A percentile compares a stretch with the other conserved stretches of the same genome.
Conservation (phyloP, 345 rosid genomes). For the Salix suchowensis region DNA sequence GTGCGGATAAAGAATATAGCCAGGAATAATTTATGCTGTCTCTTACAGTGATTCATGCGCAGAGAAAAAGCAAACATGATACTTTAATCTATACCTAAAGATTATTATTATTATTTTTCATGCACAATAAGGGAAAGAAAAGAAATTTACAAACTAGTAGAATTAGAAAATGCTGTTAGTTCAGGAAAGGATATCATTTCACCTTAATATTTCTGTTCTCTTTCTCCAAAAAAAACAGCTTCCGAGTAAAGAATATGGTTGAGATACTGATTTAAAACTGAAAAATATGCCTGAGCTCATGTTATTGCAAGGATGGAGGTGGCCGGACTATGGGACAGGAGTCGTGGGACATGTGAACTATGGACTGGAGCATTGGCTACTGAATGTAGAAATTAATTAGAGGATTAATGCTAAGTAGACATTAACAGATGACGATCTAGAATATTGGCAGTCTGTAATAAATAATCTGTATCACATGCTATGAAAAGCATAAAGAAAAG, state of each 20-base stretch:
- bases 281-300: neutral
- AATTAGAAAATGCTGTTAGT: neutral
- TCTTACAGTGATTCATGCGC: constrained; percentile 22
- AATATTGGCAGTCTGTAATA: neutral
- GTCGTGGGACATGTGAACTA: neutral
- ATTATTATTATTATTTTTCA: no score
- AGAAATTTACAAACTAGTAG: no score
- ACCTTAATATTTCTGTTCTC: neutral
- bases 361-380: neutral
- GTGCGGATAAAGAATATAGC: neutral
- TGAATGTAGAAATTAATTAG: neutral
- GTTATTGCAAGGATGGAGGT: neutral
- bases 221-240: neutral
- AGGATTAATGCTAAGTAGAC: neutral
- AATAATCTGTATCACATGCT: constrained; percentile 1
- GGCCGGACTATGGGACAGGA: neutral
- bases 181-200: neutral
- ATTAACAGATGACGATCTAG: neutral
- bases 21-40: neutral
- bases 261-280: neutral
- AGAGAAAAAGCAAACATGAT: neutral
- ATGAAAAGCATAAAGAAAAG: neutral
- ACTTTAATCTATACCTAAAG: neutral
- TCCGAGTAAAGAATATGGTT: neutral
- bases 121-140: no score